A percentile compares a stretch with the other conserved stretches of the same genome.
Evolutionary conservation across 2,329 filamentous ascomycete species (phyloP).

Genomic region (Parascedosporium putredinis): DNA sequence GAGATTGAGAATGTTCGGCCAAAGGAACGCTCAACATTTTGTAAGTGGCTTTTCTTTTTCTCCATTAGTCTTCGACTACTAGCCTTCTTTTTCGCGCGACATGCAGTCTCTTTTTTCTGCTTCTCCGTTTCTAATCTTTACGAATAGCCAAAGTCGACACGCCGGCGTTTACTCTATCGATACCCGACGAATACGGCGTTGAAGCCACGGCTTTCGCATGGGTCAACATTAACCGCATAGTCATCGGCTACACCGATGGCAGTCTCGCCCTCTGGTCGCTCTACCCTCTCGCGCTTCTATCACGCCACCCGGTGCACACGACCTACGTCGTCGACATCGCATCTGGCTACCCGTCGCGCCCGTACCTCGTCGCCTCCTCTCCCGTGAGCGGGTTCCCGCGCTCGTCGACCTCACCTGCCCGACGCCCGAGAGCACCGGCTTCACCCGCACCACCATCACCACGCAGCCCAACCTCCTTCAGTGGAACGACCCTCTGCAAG

Average conservation of each 20-base stretch:
- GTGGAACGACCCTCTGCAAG: slow-evolving; percentile 45
- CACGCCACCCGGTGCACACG: slow-evolving; percentile 42
- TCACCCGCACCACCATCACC: slow-evolving; percentile 37
- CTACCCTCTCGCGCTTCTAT: slow-evolving; percentile 35
- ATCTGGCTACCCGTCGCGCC: slow-evolving; percentile 45
- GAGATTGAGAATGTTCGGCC: slow-evolving; percentile 26
- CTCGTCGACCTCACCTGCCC: slow-evolving; percentile 43
- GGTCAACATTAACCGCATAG: slow-evolving; percentile 44
- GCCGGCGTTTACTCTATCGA: slow-evolving; percentile 32
- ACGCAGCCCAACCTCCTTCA: slow-evolving; percentile 42
- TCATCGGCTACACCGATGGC: slow-evolving; percentile 45
- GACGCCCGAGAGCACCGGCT: slow-evolving; percentile 41
- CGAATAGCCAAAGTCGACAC: slow-evolving; percentile 32
- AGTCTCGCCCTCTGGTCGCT: slow-evolving; percentile 48
- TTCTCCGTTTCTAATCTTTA: neutral
- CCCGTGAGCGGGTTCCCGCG: slow-evolving; percentile 43
- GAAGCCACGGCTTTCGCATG: slow-evolving; percentile 43
- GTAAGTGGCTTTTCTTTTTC: slow-evolving; percentile 22
- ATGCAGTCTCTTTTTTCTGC: neutral
- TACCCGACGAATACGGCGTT: slow-evolving; percentile 35
- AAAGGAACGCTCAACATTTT: slow-evolving; percentile 20
- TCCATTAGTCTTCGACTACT: neutral
- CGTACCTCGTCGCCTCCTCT: slow-evolving; percentile 43
- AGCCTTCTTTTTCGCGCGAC: neutral
- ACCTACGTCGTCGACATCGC: slow-evolving; percentile 43